Base-by-base conservation (phyloP, 2,329 filamentous ascomycete genomes). In the Fusarium aywerte region DNA sequence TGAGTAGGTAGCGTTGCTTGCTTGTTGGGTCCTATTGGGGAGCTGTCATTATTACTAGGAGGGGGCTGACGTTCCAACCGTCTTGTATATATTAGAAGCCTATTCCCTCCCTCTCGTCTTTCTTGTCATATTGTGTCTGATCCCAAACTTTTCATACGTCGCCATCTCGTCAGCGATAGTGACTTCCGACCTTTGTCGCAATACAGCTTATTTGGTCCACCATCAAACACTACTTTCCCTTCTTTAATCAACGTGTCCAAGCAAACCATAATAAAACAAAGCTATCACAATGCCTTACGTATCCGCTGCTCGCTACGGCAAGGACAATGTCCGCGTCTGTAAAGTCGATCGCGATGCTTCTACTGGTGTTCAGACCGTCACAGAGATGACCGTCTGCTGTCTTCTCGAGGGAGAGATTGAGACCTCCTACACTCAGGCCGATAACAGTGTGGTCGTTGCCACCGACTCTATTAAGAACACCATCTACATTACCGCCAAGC, bases 381-480 rank as follows among this genome's bases (percentile, higher is more conserved):
- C 91, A 39, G 96, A 99, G 81, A 96, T 97, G 90, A 97, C 93
- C 38, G 92, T 99, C 73, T 92, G 92, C 81, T 93, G 93, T 67
- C 85, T 98, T 50, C 87, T 99, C 29, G 93, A 98, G 83, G 96
- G 96, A 72, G 91, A 93, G 61, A 97, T 99, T 73, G 92, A 96
- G 54, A 87, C 75, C 66, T 96, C 92, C 68, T 99, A 97, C 85
- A 99, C 95, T 65, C 80, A 87, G 76, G 95, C 93, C 73, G 94
- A 99, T 83, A 99, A 99, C 85, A 92, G 90, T 74, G 92, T 96
- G 69, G 89, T 99, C 60, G 95, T 99, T 63, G 93, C 96, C 67
- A 99, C 96, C 63, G 96, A 99, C 81, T 95, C 93, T 25, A 97
- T 98, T 83, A 99, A 99, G 84, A 97, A 99, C 82, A 98, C 92